Evolutionary conservation across 169 alveolate genomes (phyloP), one percentile per base, ranked within the genome.

Genomic region (Amoebophrya sp.): DNA sequence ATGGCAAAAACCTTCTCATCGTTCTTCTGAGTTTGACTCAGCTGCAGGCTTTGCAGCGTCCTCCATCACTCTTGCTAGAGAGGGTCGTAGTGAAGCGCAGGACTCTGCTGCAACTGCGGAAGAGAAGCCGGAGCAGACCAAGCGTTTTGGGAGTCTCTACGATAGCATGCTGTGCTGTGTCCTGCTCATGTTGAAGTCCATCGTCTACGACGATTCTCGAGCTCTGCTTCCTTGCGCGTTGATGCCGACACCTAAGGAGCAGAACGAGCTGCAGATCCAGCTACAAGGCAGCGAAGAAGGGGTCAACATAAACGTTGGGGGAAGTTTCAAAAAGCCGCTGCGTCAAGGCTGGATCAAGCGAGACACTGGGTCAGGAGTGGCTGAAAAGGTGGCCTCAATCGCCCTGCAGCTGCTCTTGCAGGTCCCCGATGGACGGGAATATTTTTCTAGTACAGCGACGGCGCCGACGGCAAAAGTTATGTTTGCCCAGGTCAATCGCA

Each of bases 211-310:
- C 83, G 83, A 65, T 65, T 0, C 26, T 65, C 39, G 83, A 65
- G 83, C 83, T 65, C 36, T 65, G 83, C 83, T 65, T 65, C 83
- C 83, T 65, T 1, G 83, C 83, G 33, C 83, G n/a, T n/a, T 65
- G 33, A 65, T 65, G 83, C 83, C 83, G 36, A 65, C 83, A 10
- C 83, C 83, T 1, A 26, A 29, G 83, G 83, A 65, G 26, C 83
- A 65, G 26, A 65, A 65, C 26, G 26, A 1, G 83, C 83, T 65
- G 2, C 83, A 26, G 83, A 65, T 65, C 26, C 39, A 65, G 83
- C 83, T 65, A 10, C 83, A 65, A 36, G 83, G 83, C 36, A 12
- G 36, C n/a, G 26, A 10, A 6, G 83, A 65, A 36, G 83, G 83
- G 36, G 83, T 65, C 83, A 65, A 65, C 83, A 65, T 65, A 36